Percentiles rank a stretch among this genome's conserved stretches.
phyloP scores from a whole-genome alignment of 768 basidiomycete species.

The Gelatoporia subvermispora region DNA sequence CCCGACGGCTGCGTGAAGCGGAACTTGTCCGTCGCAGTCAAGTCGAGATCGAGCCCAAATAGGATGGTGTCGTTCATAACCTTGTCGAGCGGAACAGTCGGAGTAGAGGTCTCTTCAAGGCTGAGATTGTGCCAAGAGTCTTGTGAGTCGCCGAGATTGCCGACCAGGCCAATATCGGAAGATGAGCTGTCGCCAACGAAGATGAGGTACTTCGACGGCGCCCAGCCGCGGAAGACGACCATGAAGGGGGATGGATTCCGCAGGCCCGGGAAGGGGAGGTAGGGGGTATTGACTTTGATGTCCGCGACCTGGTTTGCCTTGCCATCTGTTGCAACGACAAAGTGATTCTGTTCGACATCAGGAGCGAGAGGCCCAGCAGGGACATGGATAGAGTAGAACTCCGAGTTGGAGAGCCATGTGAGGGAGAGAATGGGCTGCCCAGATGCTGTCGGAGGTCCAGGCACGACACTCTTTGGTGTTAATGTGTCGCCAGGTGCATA shows the following conservation, averaged over 20 bases:
- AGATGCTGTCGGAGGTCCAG: slow-evolving; percentile 47
- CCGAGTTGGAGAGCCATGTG: slow-evolving; percentile 65
- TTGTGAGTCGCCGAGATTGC: slow-evolving; percentile 24
- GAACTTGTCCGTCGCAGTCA: slow-evolving; percentile 46
- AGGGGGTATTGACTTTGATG: slow-evolving; percentile 34
- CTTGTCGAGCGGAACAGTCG: slow-evolving; percentile 64
- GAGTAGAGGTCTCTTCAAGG: slow-evolving; percentile 44
- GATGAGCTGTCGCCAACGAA: slow-evolving; percentile 48
- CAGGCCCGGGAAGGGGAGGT: slow-evolving; percentile 40
- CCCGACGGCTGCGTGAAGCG: slow-evolving; percentile 35
- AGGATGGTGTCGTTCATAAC: slow-evolving; percentile 68
- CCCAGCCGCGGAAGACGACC: slow-evolving; percentile 38
- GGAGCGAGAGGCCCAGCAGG: slow-evolving; percentile 35
- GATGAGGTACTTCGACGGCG: slow-evolving; percentile 36
- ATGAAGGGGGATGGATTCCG: slow-evolving; percentile 42
- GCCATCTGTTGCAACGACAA: slow-evolving; percentile 35
- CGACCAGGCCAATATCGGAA: slow-evolving; percentile 45
- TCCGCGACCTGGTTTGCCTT: slow-evolving; percentile 36
- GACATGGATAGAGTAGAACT: slow-evolving; percentile 63
- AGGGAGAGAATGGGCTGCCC: slow-evolving; percentile 45
- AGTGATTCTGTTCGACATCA: slow-evolving; percentile 39
- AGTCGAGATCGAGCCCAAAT: slow-evolving; percentile 58
- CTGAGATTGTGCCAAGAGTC: slow-evolving; percentile 42
- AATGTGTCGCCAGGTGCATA: slow-evolving; percentile 55
- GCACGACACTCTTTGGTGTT: slow-evolving; percentile 51